These are phyloP conservation scores for Dunaliella sp. DNA, from an alignment of 139 green algal species.

Conservation along the genomic window DNA sequence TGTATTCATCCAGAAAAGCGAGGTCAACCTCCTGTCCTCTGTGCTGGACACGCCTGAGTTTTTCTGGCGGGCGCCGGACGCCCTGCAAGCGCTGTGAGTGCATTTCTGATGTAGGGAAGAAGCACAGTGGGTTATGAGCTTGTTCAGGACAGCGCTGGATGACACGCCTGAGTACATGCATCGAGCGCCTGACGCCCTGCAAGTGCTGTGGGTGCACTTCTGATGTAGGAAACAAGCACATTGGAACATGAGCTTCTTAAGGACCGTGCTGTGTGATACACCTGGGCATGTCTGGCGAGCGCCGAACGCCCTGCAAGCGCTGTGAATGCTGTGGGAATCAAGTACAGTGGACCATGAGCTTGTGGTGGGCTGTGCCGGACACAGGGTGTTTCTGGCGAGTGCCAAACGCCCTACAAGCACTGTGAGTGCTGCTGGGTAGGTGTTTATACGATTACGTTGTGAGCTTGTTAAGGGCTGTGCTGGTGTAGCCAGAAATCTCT, in stretches of 20 bases:
- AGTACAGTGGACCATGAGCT: not conserved
- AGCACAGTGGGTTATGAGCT: not conserved
- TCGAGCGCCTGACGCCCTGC: conserved; percentile 39
- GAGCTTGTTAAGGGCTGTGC: no score
- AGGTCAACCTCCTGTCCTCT: conserved; percentile 56
- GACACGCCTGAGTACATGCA: conserved; percentile 66
- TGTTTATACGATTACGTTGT: no score
- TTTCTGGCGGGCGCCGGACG: conserved; percentile 53
- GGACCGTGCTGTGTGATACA: no score
- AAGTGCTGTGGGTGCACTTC: conserved; percentile 18
- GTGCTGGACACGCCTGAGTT: conserved; percentile 66
- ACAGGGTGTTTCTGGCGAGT: conserved; percentile 58
- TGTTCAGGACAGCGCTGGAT: conserved; percentile 8
- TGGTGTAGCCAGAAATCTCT: no score
- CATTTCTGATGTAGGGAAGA: not conserved
- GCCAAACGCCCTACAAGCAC: conserved; percentile 36
- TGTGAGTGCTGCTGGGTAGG: conserved; percentile 10
- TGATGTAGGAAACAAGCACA: no score
- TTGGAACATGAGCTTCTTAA: no score
- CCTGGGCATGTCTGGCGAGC: conserved; percentile 60
- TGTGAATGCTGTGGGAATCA: conserved; percentile 5
- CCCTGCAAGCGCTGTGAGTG: conserved; percentile 30
- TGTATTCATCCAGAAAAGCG: conserved; percentile 62
- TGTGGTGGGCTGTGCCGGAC: conserved; percentile 3
- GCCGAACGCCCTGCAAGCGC: conserved; percentile 36